Percentiles rank a stretch among this genome's conserved stretches.
Conservation (phyloP, 2,329 filamentous ascomycete species). For the Claviceps spartinae region DNA sequence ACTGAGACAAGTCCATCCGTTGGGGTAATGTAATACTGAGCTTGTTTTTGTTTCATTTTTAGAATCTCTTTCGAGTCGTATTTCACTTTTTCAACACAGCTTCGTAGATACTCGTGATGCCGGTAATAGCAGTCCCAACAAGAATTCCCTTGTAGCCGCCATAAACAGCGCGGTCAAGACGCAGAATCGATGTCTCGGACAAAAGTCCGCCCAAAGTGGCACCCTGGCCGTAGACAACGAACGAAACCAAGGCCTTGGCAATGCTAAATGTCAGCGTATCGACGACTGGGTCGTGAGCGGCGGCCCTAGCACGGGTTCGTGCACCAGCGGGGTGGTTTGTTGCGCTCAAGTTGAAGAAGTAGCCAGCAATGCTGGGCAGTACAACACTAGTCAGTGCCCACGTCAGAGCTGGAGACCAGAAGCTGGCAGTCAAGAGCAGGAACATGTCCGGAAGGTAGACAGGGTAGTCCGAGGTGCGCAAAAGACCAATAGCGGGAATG, state of each 20-base stretch:
- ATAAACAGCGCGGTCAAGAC: slow-evolving; percentile 53
- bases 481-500: slow-evolving; percentile 44
- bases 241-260: slow-evolving; percentile 69
- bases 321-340: slow-evolving; percentile 25
- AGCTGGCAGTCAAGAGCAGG: slow-evolving; percentile 56
- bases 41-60: not conserved
- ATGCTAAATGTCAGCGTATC: slow-evolving; percentile 89
- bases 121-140: slow-evolving; percentile 54
- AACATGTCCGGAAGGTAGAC: slow-evolving; percentile 72
- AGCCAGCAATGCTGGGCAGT: slow-evolving; percentile 59
- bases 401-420: slow-evolving; percentile 70
- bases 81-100: slow-evolving; percentile 56
- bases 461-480: slow-evolving; percentile 44
- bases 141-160: slow-evolving; percentile 59
- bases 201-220: slow-evolving; percentile 50
- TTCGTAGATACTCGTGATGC: slow-evolving; percentile 61
- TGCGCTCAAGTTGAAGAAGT: slow-evolving; percentile 78
- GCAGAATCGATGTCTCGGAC: slow-evolving; percentile 42
- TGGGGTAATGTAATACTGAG: not conserved
- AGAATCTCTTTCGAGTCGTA: not conserved
- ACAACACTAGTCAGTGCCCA: slow-evolving; percentile 64
- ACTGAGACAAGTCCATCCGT: too few relatives aligned
- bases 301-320: slow-evolving; percentile 27
- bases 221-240: slow-evolving; percentile 62
- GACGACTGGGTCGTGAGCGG: slow-evolving; percentile 42